Conservation (phyloP, 164 flowering plant species). For the Vitis labrusca region DNA sequence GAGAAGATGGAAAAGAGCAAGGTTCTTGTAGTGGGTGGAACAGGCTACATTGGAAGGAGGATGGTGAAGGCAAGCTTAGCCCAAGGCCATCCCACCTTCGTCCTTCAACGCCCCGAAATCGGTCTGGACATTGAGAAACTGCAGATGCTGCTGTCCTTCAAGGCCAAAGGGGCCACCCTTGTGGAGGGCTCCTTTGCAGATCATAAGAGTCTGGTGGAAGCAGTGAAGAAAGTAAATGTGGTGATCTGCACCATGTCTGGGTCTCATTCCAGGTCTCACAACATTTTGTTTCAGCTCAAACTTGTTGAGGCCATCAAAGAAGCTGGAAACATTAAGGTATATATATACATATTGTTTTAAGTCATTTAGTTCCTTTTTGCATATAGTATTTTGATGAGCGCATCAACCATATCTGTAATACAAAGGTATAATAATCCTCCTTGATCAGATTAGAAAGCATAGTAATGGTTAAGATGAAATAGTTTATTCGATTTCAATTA, state of each 20-base stretch:
- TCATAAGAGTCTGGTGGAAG: slow-evolving; percentile 57
- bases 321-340: slow-evolving; percentile 67
- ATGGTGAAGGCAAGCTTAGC: slow-evolving; percentile 56
- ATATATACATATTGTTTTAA: not conserved
- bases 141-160: slow-evolving; percentile 50
- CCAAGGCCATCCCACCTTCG: slow-evolving; percentile 54
- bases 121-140: slow-evolving; percentile 62
- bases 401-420: too few species aligned
- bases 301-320: slow-evolving; percentile 68
- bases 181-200: slow-evolving; percentile 57
- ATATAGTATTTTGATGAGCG: too few species aligned
- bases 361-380: too few species aligned
- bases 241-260: slow-evolving; percentile 67
- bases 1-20: slow-evolving; percentile 37
- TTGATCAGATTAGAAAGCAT: too few species aligned
- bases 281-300: slow-evolving; percentile 56
- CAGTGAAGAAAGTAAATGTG: slow-evolving; percentile 58
- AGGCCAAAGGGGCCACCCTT: slow-evolving; percentile 50
- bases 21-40: slow-evolving; percentile 61
- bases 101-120: slow-evolving; percentile 49
- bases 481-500: too few species aligned
- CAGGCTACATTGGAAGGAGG: slow-evolving; percentile 63
- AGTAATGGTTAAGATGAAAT: too few species aligned
- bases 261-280: slow-evolving; percentile 48
- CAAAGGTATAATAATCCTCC: too few species aligned